Evolutionary conservation across 208 protist species (phyloP).

Genomic region (Trypanosoma mega): DNA sequence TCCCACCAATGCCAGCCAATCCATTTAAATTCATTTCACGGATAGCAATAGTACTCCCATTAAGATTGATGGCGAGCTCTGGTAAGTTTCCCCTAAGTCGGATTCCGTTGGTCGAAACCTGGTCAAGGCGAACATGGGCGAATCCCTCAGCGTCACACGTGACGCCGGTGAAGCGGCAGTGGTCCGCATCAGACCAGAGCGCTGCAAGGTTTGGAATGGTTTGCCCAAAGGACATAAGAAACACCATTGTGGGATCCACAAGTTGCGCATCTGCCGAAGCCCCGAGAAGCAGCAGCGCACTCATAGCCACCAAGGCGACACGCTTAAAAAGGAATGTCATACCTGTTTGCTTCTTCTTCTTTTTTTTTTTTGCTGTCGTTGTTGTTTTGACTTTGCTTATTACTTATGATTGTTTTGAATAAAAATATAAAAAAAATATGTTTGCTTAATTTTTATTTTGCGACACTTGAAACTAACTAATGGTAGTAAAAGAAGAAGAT

Average conservation of each 20-base stretch:
- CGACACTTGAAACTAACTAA: too few species aligned
- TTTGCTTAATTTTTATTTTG: too few species aligned
- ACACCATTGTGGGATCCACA: background rate
- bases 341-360: too few species aligned
- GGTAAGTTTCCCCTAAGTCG: background rate
- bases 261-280: background rate
- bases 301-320: too few species aligned
- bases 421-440: too few species aligned
- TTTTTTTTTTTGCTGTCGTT: too few species aligned
- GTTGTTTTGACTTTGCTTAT: too few species aligned
- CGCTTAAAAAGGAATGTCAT: too few species aligned
- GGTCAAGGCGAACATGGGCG: background rate
- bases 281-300: background rate
- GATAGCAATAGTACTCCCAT: background rate
- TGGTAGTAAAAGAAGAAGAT: too few species aligned
- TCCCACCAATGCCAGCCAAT: slow-evolving; percentile 9
- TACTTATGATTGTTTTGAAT: too few species aligned
- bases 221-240: background rate
- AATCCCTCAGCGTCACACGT: background rate
- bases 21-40: background rate
- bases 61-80: background rate
- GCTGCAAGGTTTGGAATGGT: slow-evolving; percentile 1
- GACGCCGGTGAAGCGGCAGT: background rate
- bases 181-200: background rate
- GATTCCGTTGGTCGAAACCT: background rate